These are phyloP conservation scores for Stagonosporopsis vannaccii DNA, from an alignment of 2,329 filamentous ascomycete genomes.

Conservation along the genomic window DNA sequence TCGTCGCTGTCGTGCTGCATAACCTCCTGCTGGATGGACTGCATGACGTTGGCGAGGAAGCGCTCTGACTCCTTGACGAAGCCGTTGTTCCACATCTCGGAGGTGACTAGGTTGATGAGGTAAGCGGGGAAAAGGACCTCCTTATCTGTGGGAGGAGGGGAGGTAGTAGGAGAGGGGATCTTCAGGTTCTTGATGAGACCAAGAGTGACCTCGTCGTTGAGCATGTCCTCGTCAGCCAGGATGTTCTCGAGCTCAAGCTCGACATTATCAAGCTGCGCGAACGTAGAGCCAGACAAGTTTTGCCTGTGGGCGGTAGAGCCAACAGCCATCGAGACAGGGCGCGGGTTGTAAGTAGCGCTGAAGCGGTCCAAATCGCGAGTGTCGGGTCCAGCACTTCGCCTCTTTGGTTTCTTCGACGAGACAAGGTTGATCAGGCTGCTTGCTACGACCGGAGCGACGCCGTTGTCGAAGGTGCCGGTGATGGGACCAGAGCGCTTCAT, in stretches of 20 bases:
- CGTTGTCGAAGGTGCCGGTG: conserved; percentile 72
- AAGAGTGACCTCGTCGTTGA: conserved; percentile 97
- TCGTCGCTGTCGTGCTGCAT: conserved; percentile 99
- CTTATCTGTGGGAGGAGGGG: conserved; percentile 92
- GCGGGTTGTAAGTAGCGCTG: conserved; percentile 90
- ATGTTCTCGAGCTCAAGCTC: conserved; percentile 94
- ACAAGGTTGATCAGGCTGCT: conserved; percentile 95
- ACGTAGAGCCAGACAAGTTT: conserved; percentile 76
- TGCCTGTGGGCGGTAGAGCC: conserved; percentile 69
- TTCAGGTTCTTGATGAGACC: conserved; percentile 95
- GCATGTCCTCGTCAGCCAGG: conserved; percentile 90
- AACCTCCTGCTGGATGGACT: conserved; percentile 98
- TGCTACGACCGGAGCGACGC: conserved; percentile 58
- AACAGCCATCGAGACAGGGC: conserved; percentile 95
- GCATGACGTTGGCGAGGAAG: conserved; percentile 99
- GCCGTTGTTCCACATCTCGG: conserved; percentile 99
- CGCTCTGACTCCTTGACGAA: conserved; percentile 99
- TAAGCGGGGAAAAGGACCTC: conserved; percentile 98
- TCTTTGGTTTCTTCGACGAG: conserved; percentile 94
- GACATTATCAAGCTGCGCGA: conserved; percentile 85
- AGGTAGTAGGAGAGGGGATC: conserved; percentile 87
- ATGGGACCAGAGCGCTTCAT: conserved; percentile 79
- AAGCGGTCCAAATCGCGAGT: conserved; percentile 86
- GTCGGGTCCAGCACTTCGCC: conserved; percentile 88
- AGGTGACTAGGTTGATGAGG: conserved; percentile 97